Conservation (phyloP, 2,329 filamentous ascomycete genomes). For the Boeremia lycopersici region DNA sequence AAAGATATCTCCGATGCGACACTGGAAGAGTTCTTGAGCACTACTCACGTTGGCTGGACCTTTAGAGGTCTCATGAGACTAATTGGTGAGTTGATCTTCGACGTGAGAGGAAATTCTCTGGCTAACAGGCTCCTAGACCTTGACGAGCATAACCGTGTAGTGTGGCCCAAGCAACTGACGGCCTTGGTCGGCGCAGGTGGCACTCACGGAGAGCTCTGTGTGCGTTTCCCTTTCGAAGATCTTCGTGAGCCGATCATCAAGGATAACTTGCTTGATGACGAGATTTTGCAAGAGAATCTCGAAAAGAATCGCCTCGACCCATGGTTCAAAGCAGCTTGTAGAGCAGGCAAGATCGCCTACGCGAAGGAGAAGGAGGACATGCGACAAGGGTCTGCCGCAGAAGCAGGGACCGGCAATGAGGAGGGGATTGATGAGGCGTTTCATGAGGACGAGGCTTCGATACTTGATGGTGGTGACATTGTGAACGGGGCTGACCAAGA, state of each 20-base stretch:
- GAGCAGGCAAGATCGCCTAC: slow-evolving; percentile 45
- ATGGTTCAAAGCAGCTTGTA: slow-evolving; percentile 63
- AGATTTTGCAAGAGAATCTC: slow-evolving; percentile 66
- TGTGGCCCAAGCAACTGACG: slow-evolving; percentile 28
- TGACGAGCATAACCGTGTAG: slow-evolving; percentile 16
- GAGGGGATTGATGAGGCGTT: slow-evolving; percentile 6
- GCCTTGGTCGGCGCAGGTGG: slow-evolving; percentile 52
- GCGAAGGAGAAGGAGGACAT: slow-evolving; percentile 26
- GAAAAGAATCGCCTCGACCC: slow-evolving; percentile 71
- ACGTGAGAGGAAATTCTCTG: background rate
- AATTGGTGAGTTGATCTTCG: slow-evolving; percentile 58
- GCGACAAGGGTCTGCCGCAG: slow-evolving; percentile 13
- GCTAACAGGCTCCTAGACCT: slow-evolving; percentile 20
- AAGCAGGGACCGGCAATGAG: slow-evolving; percentile 9
- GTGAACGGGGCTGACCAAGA: slow-evolving; percentile 29
- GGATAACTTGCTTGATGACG: slow-evolving; percentile 76
- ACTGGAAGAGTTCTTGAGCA: slow-evolving; percentile 63
- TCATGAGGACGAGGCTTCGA: background rate
- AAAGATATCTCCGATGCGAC: slow-evolving; percentile 73
- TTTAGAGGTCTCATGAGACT: slow-evolving; percentile 66
- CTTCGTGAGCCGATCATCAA: slow-evolving; percentile 70
- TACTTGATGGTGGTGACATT: slow-evolving; percentile 28
- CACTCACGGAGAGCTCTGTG: slow-evolving; percentile 65
- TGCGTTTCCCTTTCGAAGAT: slow-evolving; percentile 58
- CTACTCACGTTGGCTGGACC: slow-evolving; percentile 72